Conservation (phyloP, 331 rosid genomes). For the Malus hybrid region DNA sequence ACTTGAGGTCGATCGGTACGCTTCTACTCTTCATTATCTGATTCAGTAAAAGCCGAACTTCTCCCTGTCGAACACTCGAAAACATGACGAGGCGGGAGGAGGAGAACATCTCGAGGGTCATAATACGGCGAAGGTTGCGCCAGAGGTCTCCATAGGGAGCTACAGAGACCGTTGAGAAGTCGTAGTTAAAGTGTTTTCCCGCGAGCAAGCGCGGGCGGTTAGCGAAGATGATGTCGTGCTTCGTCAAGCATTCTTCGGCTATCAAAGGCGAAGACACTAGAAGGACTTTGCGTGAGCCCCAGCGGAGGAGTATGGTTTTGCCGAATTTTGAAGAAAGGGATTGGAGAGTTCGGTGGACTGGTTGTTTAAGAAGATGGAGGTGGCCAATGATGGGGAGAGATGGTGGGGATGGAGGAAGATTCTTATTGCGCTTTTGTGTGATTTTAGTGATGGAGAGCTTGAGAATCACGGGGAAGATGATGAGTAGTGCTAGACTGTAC, state of each 20-base stretch:
- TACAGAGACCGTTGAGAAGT: slow-evolving; percentile 1
- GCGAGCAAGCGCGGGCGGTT: slow-evolving; percentile 15
- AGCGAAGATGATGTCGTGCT: slow-evolving; percentile 13
- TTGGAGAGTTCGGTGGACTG: slow-evolving; percentile 12
- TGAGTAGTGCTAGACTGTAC: too few relatives aligned
- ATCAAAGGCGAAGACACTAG: slow-evolving; percentile 17
- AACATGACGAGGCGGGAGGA: background rate
- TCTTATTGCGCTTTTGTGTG: too few relatives aligned
- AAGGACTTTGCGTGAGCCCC: slow-evolving; percentile 19
- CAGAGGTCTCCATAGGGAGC: slow-evolving; percentile 11
- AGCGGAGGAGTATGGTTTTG: background rate
- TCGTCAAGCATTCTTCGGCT: slow-evolving; percentile 14
- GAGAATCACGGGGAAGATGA: too few relatives aligned
- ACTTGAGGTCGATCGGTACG: slow-evolving; percentile 5
- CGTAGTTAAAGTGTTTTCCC: slow-evolving; percentile 14
- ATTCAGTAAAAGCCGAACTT: slow-evolving; percentile 1
- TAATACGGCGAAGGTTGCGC: slow-evolving; percentile 20
- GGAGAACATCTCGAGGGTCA: slow-evolving; percentile 10
- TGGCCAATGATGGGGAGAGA: slow-evolving; percentile 19
- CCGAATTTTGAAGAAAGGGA: slow-evolving; percentile 9
- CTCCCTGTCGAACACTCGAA: background rate
- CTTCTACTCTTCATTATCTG: background rate
- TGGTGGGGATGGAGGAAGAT: background rate
- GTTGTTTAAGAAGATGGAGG: slow-evolving; percentile 22
- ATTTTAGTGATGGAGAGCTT: too few relatives aligned